phyloP scores from a whole-genome alignment of 768 basidiomycete species.

The Agrocybe pediades region DNA sequence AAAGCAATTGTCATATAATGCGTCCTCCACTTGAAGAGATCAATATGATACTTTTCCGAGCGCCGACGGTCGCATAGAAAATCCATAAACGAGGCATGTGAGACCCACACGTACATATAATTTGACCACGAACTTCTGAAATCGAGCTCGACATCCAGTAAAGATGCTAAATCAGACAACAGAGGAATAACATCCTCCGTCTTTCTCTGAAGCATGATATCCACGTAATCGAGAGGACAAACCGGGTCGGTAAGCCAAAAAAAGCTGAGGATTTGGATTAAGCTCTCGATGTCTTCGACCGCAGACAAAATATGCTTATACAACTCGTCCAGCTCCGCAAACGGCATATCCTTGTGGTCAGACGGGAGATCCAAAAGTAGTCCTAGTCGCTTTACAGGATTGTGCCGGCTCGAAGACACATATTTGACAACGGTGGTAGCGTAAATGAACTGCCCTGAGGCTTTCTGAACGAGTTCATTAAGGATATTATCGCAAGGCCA shows the following conservation, averaged over 20 bases:
- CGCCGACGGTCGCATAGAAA: too few relatives aligned
- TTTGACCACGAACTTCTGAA: too few relatives aligned
- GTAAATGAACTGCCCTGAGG: constrained; percentile 13
- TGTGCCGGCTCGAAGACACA: not conserved
- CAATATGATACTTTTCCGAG: too few relatives aligned
- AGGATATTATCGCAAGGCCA: constrained; percentile 8
- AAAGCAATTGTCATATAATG: too few relatives aligned
- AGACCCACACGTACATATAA: too few relatives aligned
- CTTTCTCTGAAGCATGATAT: not conserved
- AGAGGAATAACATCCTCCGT: not conserved
- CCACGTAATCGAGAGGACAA: not conserved
- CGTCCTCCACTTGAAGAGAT: too few relatives aligned
- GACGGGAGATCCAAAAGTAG: not conserved
- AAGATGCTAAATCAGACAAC: not conserved
- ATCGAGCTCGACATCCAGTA: not conserved
- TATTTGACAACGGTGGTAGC: constrained; percentile 9
- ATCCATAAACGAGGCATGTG: too few relatives aligned
- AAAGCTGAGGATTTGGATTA: not conserved
- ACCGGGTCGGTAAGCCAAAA: not conserved
- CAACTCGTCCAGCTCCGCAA: constrained; percentile 8
- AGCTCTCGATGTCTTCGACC: constrained; percentile 1
- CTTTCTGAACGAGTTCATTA: constrained; percentile 2
- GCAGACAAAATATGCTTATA: constrained; percentile 8
- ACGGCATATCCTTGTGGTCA: constrained; percentile 2
- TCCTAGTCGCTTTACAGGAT: constrained; percentile 2